Evolutionary conservation across 148 eudicot species (phyloP), one percentile per base, ranked within the genome.

Genomic region (Bassia scoparia): DNA sequence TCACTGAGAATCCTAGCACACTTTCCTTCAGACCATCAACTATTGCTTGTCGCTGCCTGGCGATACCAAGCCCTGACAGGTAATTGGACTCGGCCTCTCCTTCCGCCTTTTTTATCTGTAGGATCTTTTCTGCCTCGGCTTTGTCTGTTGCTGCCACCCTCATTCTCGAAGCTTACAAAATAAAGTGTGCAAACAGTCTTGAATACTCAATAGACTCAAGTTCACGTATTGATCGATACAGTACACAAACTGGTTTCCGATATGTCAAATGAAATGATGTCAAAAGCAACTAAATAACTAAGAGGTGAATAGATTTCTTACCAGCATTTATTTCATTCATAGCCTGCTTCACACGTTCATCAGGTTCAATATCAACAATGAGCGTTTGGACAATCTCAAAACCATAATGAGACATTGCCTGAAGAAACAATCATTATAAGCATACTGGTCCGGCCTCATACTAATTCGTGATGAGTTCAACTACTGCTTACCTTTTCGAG

Each of bases 301-400:
- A 41, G 54, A 61, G 16, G 65, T 31, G 33, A 26, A 62, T 23
- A 26, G 31, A 59, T 34, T 18, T 16, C 74, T 77, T 77, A 83
- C 86, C 86, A 34, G 83, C 86, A 77, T 83, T 83, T 66, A 83
- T 83, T 74, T 83, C 83, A 60, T 83, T 83, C 86, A 83, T 83
- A 34, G 83, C 83, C 30, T 74, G 76, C 81, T 83, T 83, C 30
- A 83, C 83, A 10, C 43, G 74, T 31, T 70, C 86, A 80, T 83
- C 86, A 8, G 86, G 83, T 55, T 77, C 83, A 13, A 83, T 83
- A 69, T 83, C 86, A 61, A 75, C 75, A 63, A 80, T 83, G 34
- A 83, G 83, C 3, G 86, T 83, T 80, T 83, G 81, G 55, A 83
- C 81, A 31, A 83, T 83, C 79, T 80, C 86, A 71, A 52, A 83